Conservation (phyloP, 2,329 filamentous ascomycete species). For the Coleophoma crateriformis region DNA sequence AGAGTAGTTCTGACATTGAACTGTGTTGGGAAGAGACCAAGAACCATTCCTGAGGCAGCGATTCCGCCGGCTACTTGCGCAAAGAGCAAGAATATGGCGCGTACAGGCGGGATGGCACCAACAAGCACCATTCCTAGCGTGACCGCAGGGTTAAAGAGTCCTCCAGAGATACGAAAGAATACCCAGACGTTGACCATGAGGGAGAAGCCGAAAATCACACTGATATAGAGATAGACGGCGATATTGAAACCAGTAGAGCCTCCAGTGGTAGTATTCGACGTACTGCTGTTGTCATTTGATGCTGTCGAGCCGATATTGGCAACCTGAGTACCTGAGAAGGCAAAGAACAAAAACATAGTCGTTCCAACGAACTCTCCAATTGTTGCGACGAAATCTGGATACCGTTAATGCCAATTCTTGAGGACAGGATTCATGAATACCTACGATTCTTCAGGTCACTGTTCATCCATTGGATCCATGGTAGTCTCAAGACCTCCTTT, state of each 20-base stretch:
- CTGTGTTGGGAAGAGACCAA: constrained; percentile 26
- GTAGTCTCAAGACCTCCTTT: constrained; percentile 36
- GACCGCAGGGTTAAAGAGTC: constrained; percentile 44
- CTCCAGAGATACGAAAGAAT: constrained; percentile 47
- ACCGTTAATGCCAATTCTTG: constrained; percentile 1
- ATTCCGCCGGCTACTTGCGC: constrained; percentile 30
- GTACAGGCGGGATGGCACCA: constrained; percentile 25
- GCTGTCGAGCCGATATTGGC: constrained; percentile 25
- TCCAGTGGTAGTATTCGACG: constrained; percentile 33
- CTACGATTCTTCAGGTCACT: constrained; percentile 36
- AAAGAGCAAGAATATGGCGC: constrained; percentile 25
- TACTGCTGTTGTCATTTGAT: constrained; percentile 5
- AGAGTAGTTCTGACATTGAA: constrained; percentile 36
- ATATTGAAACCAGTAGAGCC: constrained; percentile 38
- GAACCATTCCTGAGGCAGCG: constrained; percentile 34
- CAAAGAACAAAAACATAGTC: constrained; percentile 30
- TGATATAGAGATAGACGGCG: constrained; percentile 30
- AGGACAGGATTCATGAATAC: constrained; percentile 9
- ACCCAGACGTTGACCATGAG: constrained; percentile 49
- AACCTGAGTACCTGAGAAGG: constrained; percentile 23
- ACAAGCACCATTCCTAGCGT: constrained; percentile 31
- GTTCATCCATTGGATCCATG: constrained; percentile 41
- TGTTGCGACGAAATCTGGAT: constrained; percentile 17
- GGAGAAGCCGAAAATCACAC: constrained; percentile 25
- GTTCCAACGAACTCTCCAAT: constrained; percentile 27